These are phyloP conservation scores for Skeletonema costatum DNA, from an alignment of 108 stramenopile genomes.

Conservation along the genomic window DNA sequence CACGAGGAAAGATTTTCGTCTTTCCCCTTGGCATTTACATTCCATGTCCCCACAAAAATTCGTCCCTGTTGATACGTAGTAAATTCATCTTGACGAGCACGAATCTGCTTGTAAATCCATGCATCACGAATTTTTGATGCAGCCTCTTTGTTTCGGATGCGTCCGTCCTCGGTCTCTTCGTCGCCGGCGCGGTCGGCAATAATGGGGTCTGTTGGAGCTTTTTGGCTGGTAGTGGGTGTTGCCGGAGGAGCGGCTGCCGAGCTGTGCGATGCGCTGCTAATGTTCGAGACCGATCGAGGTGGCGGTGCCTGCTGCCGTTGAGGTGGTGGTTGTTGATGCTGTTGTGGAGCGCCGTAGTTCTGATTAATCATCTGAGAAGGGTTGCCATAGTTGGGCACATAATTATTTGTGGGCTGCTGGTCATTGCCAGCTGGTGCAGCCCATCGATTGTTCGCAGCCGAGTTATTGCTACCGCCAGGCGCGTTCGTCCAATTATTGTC, in stretches of 20 bases:
- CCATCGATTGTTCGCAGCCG: background rate
- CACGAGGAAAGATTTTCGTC: slow-evolving; percentile 84
- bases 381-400: background rate
- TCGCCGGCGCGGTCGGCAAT: slow-evolving; percentile 62
- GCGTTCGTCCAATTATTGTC: background rate
- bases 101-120: slow-evolving; percentile 92
- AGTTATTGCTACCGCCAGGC: background rate
- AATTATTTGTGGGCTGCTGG: background rate
- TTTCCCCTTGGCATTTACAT: slow-evolving; percentile 98
- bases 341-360: background rate
- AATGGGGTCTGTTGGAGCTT: slow-evolving; percentile 10
- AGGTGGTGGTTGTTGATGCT: background rate
- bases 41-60: slow-evolving; percentile 97
- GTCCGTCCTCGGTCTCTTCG: slow-evolving; percentile 88
- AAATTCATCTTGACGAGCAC: slow-evolving; percentile 79
- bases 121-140: slow-evolving; percentile 85
- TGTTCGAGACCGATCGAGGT: background rate
- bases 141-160: slow-evolving; percentile 82
- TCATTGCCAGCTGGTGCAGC: background rate
- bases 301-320: background rate
- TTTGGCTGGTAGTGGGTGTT: background rate
- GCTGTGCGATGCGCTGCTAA: background rate
- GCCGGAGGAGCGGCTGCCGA: background rate
- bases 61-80: slow-evolving; percentile 81
- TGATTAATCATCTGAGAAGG: background rate